Evolutionary conservation across 768 basidiomycete species (phyloP), one percentile per base, ranked within the genome.

Genomic region (Rhizopogon roseolus): DNA sequence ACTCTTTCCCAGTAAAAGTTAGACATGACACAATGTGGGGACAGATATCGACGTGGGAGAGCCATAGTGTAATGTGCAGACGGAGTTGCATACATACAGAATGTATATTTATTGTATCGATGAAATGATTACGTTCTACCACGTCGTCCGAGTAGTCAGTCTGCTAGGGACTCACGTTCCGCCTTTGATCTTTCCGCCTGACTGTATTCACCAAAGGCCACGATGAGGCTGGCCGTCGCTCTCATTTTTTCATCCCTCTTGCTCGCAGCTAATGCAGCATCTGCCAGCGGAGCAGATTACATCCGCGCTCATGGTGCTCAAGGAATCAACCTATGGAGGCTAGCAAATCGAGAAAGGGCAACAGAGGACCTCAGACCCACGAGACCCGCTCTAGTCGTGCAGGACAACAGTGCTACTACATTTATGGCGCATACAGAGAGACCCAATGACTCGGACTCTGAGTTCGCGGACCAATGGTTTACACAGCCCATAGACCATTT

Each of bases 401-500:
- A 63, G 40, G 63, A 55, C 38, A 57, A 43, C 41, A 40, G 19
- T 25, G 39, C 49, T 37, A 50, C 59, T 50, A 60, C 54, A 16
- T 54, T 60, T 41, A 55, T 41, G 28, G n/a, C 43, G 8, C n/a
- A 25, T 48, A 53, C 51, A 32, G 53, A 58, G 49, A 54, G 60
- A 42, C 54, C 48, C 52, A 38, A 59, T 22, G 76, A 22, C 22
- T 22, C 22, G 22, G 22, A 22, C 22, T 22, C 22, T 3, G 22
- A 79, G 37, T 87, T 87, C 65, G 73, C 72, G 13, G 77, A 78
- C 3, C 80, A 81, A 45, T 90, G 81, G 74, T 95, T 96, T 71
- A 69, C 77, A 52, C 94, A 98, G 64, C 92, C 90, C 2, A 71
- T 96, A 56, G 92, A 95, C 64, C 94, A 98, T 65, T 87, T 88